These are phyloP conservation scores for Lenzites betulinus DNA, from an alignment of 768 basidiomycete species.

Conservation along the genomic window DNA sequence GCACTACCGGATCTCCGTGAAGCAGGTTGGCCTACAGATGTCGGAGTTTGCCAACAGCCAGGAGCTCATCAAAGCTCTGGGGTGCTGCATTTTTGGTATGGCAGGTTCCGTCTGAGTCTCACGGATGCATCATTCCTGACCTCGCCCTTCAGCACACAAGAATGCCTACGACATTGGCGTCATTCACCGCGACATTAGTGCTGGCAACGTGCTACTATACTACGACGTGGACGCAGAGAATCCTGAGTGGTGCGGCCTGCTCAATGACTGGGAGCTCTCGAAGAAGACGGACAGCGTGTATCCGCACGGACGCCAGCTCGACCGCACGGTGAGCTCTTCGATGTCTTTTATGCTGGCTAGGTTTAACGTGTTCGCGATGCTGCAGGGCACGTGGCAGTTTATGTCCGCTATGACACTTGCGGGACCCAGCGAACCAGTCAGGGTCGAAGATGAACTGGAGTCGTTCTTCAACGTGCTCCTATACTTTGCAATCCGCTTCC, in stretches of 20 bases:
- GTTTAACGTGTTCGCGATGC: background rate
- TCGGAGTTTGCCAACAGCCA: background rate
- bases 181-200: conserved; percentile 13
- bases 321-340: conserved; percentile 6
- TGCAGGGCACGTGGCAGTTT: conserved; percentile 16
- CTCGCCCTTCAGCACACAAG: background rate
- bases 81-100: background rate
- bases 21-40: conserved; percentile 4
- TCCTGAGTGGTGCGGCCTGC: background rate
- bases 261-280: conserved; percentile 15
- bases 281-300: background rate
- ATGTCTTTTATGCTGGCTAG: too few species aligned
- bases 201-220: conserved; percentile 9
- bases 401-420: background rate
- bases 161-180: background rate
- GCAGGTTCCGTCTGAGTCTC: background rate
- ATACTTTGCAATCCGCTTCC: conserved; percentile 13
- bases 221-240: background rate
- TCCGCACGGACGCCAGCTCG: conserved; percentile 1
- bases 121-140: background rate
- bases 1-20: conserved; percentile 16
- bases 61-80: background rate
- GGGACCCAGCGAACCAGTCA: background rate
- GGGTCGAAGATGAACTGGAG: conserved; percentile 11
- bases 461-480: conserved; percentile 14